Evolutionary conservation across 768 basidiomycete species (phyloP), one percentile per base, ranked within the genome.

Genomic region (Suillus tomentosus): DNA sequence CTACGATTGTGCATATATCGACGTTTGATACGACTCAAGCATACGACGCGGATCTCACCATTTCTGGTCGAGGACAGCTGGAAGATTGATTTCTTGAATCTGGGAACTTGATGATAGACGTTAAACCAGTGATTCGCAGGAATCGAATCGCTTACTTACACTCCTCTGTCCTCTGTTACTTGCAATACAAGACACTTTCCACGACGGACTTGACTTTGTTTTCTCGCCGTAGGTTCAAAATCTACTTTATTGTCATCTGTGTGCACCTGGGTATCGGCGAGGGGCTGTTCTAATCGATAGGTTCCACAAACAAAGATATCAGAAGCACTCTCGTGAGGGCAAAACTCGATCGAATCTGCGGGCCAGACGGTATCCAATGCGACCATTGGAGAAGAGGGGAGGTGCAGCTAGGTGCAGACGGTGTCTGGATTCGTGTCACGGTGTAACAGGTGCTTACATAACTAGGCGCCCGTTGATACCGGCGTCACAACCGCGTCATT

Each of bases 41-140:
- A 14, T 14, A 11, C 8, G 17, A 31, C 37, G 5, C 17, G 9
- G 22, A n/a, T 61, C 65, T 68, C 71, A 95, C 97, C 97, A 99
- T 82, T 98, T 98, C 85, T 95, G 87, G 74, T 99, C 97, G 31
- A 91, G 82, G 36, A 99, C 84, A 9, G 95, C 97, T 2, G 95
- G 89, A 19, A 91, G 75, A 61, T 87, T 79, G 40, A 94, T 80
- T 17, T 88, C 78, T 68, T 96, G 90, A 3, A 90, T 72, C 69
- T 89, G 84, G 5, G 77, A 76, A 63, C 89, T 58, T 89, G 64
- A 57, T 10, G 37, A 27, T 40, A 40, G 22, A 39, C 14, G 11
- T 36, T 59, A 17, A 42, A 61, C 54, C 51, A 31, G 40, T 40
- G 8, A 15, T 22, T 17, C 15, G 34, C 15, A n/a, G 48, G 36